phyloP scores from a whole-genome alignment of 495 filamentous ascomycete genomes.

The Penicillium chermesinum region DNA sequence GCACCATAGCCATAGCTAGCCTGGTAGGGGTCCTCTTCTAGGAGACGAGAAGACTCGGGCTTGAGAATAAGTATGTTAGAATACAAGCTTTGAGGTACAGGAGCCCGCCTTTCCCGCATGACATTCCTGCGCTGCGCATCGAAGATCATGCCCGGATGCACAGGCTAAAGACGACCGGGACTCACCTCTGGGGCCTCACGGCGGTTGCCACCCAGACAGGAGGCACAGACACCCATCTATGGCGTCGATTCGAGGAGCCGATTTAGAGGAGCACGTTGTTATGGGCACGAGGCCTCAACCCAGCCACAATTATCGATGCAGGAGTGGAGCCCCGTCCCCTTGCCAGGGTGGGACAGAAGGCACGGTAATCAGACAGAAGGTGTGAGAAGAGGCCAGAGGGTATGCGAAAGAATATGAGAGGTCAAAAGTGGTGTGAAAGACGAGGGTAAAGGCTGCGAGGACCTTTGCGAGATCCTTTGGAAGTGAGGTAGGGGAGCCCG shows the following conservation, averaged over 20 bases:
- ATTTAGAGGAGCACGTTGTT: slow-evolving; percentile 15
- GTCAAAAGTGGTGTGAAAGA: slow-evolving; percentile 12
- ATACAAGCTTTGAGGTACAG: not conserved
- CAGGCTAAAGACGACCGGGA: slow-evolving; percentile 1
- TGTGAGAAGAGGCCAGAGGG: slow-evolving; percentile 17
- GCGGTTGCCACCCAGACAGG: slow-evolving; percentile 45
- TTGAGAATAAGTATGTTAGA: slow-evolving; percentile 24
- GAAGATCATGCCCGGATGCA: slow-evolving; percentile 7
- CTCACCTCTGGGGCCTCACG: slow-evolving; percentile 44
- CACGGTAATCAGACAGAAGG: not conserved
- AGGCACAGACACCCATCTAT: slow-evolving; percentile 50
- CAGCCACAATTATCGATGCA: slow-evolving; percentile 14
- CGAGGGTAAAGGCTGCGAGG: slow-evolving; percentile 2
- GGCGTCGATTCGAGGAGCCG: not conserved
- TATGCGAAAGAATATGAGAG: slow-evolving; percentile 7
- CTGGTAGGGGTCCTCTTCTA: slow-evolving; percentile 50
- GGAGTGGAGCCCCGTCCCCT: slow-evolving; percentile 15
- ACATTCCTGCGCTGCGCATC: slow-evolving; percentile 13
- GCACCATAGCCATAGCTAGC: slow-evolving; percentile 44
- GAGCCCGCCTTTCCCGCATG: slow-evolving; percentile 13
- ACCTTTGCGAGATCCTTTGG: not conserved
- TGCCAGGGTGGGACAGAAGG: not conserved
- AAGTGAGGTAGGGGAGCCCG: slow-evolving; percentile 19
- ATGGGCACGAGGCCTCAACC: slow-evolving; percentile 27
- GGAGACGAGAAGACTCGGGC: slow-evolving; percentile 48